phyloP scores from a whole-genome alignment of 306 rosid species.

The Quercus bicolor region DNA sequence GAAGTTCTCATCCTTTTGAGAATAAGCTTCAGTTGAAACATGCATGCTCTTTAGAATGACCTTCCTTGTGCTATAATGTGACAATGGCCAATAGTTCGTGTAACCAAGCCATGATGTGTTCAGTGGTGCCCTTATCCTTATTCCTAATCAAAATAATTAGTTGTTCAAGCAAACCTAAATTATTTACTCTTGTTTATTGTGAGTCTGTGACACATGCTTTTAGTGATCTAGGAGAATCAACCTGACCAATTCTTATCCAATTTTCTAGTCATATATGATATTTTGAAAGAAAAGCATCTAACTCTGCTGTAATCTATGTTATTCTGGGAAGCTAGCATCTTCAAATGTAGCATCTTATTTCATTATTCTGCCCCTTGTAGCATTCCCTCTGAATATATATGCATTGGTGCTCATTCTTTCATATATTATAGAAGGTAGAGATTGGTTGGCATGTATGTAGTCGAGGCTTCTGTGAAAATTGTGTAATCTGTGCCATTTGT shows the following conservation, averaged over 20 bases:
- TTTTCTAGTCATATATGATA: not conserved
- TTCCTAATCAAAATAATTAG: not conserved
- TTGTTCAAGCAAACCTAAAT: constrained; percentile 1
- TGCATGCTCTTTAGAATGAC: not conserved
- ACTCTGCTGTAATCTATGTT: not conserved
- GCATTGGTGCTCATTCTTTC: not conserved
- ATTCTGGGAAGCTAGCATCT: not conserved
- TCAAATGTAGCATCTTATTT: not conserved
- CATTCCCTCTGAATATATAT: too few species aligned
- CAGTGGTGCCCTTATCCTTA: not conserved
- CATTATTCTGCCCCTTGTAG: not conserved
- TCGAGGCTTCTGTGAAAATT: constrained; percentile 1
- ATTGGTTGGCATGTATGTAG: not conserved
- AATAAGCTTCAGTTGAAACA: constrained; percentile 3
- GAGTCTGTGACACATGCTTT: not conserved
- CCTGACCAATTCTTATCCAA: not conserved
- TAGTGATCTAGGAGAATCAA: not conserved
- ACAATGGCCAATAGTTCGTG: not conserved
- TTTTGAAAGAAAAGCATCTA: not conserved
- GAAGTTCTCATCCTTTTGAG: constrained; percentile 13
- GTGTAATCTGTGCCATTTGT: constrained; percentile 21
- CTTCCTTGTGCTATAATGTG: constrained; percentile 2
- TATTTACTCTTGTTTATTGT: not conserved
- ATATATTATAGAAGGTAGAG: not conserved
- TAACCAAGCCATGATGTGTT: not conserved